Conservation (phyloP, 1,284 basidiomycete species). For the Golubevia sp. region DNA sequence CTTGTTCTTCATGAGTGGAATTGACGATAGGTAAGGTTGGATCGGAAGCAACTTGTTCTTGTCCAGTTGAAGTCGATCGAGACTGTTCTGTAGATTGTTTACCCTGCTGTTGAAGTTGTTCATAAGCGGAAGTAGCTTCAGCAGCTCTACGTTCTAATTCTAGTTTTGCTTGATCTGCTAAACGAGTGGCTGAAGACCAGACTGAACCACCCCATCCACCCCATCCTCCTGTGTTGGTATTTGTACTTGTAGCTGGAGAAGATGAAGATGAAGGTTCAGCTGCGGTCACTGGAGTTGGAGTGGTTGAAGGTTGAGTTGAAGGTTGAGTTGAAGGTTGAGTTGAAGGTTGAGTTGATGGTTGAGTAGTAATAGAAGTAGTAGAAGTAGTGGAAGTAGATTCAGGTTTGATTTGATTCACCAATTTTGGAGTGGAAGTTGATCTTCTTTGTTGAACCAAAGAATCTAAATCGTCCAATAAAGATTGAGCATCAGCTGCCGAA, state of each 20-base stretch:
- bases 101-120: background rate
- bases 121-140: constrained; percentile 29
- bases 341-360: constrained; percentile 14
- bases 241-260: background rate
- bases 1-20: background rate
- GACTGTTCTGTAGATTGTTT: background rate
- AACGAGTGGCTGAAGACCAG: constrained; percentile 36
- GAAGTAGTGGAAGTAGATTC: background rate
- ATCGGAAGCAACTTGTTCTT: background rate
- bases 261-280: constrained; percentile 4
- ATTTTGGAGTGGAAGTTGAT: constrained; percentile 5
- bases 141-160: constrained; percentile 31
- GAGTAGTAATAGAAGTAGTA: background rate
- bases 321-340: background rate
- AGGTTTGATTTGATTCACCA: background rate
- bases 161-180: constrained; percentile 50
- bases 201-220: background rate
- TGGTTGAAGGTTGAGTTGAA: background rate
- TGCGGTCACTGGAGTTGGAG: background rate
- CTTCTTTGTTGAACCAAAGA: constrained; percentile 38
- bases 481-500: constrained; percentile 38
- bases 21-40: background rate
- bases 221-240: background rate
- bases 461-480: constrained; percentile 55
- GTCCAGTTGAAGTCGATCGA: background rate